Evolutionary conservation across 1,284 basidiomycete species (phyloP).

Genomic region (Ceratobasidium sp.): DNA sequence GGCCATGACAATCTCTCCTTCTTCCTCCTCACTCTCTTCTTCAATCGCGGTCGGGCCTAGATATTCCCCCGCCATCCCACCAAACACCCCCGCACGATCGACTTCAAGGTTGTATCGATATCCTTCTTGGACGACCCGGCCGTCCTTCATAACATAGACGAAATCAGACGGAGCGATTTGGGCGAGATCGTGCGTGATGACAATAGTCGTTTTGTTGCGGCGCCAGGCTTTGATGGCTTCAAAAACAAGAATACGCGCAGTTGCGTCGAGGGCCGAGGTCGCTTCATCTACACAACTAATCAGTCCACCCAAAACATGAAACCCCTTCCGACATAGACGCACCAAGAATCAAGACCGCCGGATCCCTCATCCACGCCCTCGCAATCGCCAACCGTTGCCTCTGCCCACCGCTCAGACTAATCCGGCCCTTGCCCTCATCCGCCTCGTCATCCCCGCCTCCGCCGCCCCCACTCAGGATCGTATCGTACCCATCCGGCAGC

Average conservation of each 20-base stretch:
- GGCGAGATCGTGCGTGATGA: constrained; percentile 95
- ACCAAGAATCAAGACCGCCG: constrained; percentile 92
- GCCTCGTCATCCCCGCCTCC: constrained; percentile 49
- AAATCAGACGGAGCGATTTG: constrained; percentile 85
- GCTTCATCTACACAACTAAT: constrained; percentile 79
- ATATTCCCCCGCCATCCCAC: constrained; percentile 60
- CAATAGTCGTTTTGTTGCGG: constrained; percentile 86
- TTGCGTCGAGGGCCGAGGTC: constrained; percentile 93
- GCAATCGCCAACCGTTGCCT: constrained; percentile 93
- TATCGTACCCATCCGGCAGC: constrained; percentile 90
- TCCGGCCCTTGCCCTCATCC: constrained; percentile 10
- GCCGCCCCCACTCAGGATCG: constrained; percentile 77
- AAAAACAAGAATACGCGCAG: constrained; percentile 87
- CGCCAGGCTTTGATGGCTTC: constrained; percentile 89
- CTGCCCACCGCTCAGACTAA: constrained; percentile 91
- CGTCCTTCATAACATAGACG: constrained; percentile 90
- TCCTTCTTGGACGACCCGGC: constrained; percentile 87
- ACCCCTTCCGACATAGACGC: constrained; percentile 52
- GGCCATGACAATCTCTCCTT: constrained; percentile 52
- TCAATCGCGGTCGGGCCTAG: constrained; percentile 50
- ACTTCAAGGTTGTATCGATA: constrained; percentile 79
- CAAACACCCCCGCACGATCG: constrained; percentile 61
- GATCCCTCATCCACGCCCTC: constrained; percentile 86
- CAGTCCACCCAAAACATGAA: constrained; percentile 11
- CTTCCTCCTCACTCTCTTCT: constrained; percentile 51